Evolutionary conservation across 176 grass and related monocot species (phyloP), one percentile per base, ranked within the genome.

Genomic region (maize (Zea mays)): DNA sequence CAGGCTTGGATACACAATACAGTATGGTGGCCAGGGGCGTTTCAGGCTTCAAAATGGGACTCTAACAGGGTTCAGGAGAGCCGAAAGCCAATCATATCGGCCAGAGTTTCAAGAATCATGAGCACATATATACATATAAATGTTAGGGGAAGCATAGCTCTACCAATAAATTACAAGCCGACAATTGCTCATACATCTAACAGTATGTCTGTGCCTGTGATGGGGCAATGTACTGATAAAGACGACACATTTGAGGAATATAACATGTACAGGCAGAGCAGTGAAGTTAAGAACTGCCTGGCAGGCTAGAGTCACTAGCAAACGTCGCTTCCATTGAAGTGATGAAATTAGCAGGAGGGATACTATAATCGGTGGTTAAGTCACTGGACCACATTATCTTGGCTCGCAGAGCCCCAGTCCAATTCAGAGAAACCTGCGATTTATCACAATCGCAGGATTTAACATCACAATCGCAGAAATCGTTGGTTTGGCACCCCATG

Each of bases 161-260:
- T 85, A 77, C 66, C 19, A 38, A 76, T 71, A 77, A 54, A 81
- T 81, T 73, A 89, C 87, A 89, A 45, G 66, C 67, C 60, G 35
- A 81, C 43, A 85, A 72, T 81, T 81, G 77, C 72, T 85, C 82
- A 51, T 67, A 61, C 47, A 65, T 65, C 72, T 89, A 77, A 72
- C 46, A 75, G 67, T 52, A 70, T 66, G 61, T 71, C 5, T 39
- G 13, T 33, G 55, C 15, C 42, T 44, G 6, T 80, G 62, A 72
- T 65, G 45, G 51, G 63, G 48, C 64, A 80, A 57, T 48, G 58
- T 48, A 84, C 62, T 11, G 27, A 72, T 35, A 55, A 58, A 17
- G 43, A 71, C 11, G 59, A 6, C 81, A 76, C 65, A 58, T 63
- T 58, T 71, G 72, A 66, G 59, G 44, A 71, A 67, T 72, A 84